These are phyloP conservation scores for Sclerotiophoma versabilis DNA, from an alignment of 2,329 filamentous ascomycete species.

Conservation along the genomic window DNA sequence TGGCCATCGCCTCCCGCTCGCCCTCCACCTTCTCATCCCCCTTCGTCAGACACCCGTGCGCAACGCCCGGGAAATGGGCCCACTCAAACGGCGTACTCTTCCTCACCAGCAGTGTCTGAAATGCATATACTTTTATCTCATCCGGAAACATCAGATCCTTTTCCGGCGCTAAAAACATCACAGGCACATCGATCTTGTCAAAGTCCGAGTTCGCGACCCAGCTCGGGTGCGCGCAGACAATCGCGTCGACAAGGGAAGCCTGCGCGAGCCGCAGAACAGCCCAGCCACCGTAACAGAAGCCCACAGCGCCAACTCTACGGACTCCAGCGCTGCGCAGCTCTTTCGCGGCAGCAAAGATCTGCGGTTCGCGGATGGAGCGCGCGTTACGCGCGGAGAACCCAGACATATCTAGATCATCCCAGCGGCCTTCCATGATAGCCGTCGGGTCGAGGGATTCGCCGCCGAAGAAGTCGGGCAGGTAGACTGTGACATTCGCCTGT, in stretches of 20 bases:
- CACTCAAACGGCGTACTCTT: slow-evolving; percentile 28
- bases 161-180: slow-evolving; percentile 32
- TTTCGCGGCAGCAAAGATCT: slow-evolving; percentile 42
- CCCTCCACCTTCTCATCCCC: slow-evolving; percentile 23
- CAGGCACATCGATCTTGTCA: slow-evolving; percentile 23
- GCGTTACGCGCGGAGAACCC: slow-evolving; percentile 46
- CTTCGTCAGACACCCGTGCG: slow-evolving; percentile 32
- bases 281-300: slow-evolving; percentile 56
- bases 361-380: slow-evolving; percentile 44
- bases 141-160: slow-evolving; percentile 26
- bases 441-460: slow-evolving; percentile 21
- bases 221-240: slow-evolving; percentile 31
- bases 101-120: slow-evolving; percentile 25
- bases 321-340: slow-evolving; percentile 26
- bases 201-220: slow-evolving; percentile 28
- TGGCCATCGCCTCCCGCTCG: slow-evolving; percentile 28
- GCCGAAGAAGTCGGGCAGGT: slow-evolving; percentile 52
- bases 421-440: slow-evolving; percentile 12
- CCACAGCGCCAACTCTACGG: slow-evolving; percentile 50
- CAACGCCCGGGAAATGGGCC: slow-evolving; percentile 33
- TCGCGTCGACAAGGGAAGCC: slow-evolving; percentile 27
- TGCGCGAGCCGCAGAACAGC: slow-evolving; percentile 28
- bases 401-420: slow-evolving; percentile 44
- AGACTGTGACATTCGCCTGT: slow-evolving; percentile 50
- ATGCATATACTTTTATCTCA: slow-evolving; percentile 35